These are phyloP conservation scores for Fusarium sp. DNA, from an alignment of 2,329 filamentous ascomycete genomes.

Conservation along the genomic window DNA sequence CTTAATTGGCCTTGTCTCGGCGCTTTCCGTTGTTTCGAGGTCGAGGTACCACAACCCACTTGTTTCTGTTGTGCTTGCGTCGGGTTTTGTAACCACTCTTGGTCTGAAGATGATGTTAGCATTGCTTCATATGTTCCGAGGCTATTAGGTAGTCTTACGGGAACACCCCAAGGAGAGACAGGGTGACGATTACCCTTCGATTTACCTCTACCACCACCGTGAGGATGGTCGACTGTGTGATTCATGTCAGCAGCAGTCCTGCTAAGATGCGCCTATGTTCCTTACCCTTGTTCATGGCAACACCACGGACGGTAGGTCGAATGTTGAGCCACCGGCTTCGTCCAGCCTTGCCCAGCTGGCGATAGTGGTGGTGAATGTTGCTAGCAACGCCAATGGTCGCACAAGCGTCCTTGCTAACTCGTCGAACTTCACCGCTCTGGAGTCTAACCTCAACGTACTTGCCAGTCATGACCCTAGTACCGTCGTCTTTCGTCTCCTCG, in stretches of 20 bases:
- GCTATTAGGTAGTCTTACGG: slow-evolving; percentile 69
- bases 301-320: slow-evolving; percentile 92
- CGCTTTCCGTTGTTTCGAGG: slow-evolving; percentile 92
- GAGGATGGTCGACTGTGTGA: slow-evolving; percentile 85
- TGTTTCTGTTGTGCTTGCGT: slow-evolving; percentile 88
- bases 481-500: slow-evolving; percentile 72
- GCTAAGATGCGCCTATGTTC: slow-evolving; percentile 7
- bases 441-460: slow-evolving; percentile 85
- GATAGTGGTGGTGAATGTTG: slow-evolving; percentile 91
- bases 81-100: slow-evolving; percentile 94
- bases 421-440: slow-evolving; percentile 91
- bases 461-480: slow-evolving; percentile 70
- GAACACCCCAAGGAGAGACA: slow-evolving; percentile 95
- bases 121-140: background rate
- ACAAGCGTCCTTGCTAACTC: slow-evolving; percentile 90
- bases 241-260: slow-evolving; percentile 22
- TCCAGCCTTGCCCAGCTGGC: slow-evolving; percentile 93
- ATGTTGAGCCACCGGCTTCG: slow-evolving; percentile 94
- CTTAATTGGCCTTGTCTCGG: slow-evolving; percentile 66
- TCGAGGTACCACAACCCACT: slow-evolving; percentile 85
- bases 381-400: slow-evolving; percentile 94
- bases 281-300: slow-evolving; percentile 96
- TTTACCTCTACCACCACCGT: slow-evolving; percentile 98
- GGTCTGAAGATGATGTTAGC: slow-evolving; percentile 56
- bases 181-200: slow-evolving; percentile 98